These are phyloP conservation scores for Fulvia fulva DNA, from an alignment of 2,329 filamentous ascomycete species.

Conservation along the genomic window DNA sequence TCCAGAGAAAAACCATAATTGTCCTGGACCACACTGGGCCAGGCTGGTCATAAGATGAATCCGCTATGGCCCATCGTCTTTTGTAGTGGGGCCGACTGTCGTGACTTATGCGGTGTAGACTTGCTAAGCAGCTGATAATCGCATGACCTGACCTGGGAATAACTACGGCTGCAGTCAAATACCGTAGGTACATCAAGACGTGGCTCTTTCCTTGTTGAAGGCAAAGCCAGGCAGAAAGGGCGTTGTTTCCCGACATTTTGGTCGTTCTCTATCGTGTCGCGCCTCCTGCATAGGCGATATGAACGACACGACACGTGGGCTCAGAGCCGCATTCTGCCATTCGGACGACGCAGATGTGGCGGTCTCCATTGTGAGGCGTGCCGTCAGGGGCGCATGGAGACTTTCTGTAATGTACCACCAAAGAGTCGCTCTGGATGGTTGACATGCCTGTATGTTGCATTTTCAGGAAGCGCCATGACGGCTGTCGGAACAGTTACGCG, in stretches of 20 bases:
- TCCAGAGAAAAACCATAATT: too few relatives aligned
- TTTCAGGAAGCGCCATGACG: conserved; percentile 12
- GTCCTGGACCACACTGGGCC: too few relatives aligned
- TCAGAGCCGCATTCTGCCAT: neutral
- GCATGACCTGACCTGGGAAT: neutral
- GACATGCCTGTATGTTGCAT: neutral
- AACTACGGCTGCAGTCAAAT: neutral
- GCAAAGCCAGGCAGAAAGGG: neutral
- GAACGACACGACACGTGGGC: neutral
- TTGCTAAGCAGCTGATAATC: neutral
- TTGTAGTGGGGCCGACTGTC: too few relatives aligned
- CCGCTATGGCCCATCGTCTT: too few relatives aligned
- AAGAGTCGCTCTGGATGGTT: neutral
- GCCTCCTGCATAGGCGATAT: neutral
- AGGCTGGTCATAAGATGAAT: too few relatives aligned
- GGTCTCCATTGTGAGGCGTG: neutral
- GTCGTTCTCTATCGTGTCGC: neutral
- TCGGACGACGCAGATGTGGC: neutral
- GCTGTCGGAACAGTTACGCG: conserved; percentile 9
- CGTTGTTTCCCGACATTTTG: neutral
- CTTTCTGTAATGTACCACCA: neutral
- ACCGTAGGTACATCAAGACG: neutral
- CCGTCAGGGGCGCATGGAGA: neutral
- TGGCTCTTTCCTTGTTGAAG: neutral
- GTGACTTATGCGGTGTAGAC: conserved; percentile 1